Percentiles rank a stretch among this genome's conserved stretches.
Conservation (phyloP, 768 basidiomycete species). For the Pleurotus giganteus region DNA sequence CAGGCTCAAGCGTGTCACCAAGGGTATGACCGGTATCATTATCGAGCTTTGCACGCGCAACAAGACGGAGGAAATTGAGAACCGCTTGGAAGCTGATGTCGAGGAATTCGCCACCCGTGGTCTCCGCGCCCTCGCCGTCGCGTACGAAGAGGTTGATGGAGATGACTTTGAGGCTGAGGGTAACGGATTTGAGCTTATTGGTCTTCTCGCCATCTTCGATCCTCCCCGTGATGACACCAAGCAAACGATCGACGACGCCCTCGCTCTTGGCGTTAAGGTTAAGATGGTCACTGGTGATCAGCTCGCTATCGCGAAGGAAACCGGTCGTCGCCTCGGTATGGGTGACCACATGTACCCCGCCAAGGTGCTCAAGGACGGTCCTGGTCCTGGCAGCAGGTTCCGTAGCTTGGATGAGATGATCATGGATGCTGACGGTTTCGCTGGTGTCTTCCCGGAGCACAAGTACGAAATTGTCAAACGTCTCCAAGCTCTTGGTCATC, state of each 20-base stretch:
- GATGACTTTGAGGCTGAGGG: slow-evolving; percentile 84
- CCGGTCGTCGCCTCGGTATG: slow-evolving; percentile 94
- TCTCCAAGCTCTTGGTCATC: slow-evolving; percentile 91
- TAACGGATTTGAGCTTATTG: slow-evolving; percentile 96
- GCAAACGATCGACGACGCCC: slow-evolving; percentile 97
- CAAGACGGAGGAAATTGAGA: slow-evolving; percentile 93
- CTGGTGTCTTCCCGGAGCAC: slow-evolving; percentile 99
- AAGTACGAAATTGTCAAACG: slow-evolving; percentile 99
- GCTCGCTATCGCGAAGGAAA: slow-evolving; percentile 99
- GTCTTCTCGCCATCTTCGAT: slow-evolving; percentile 96
- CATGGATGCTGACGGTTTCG: slow-evolving; percentile 98
- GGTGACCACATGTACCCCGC: slow-evolving; percentile 99
- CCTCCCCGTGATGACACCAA: slow-evolving; percentile 98
- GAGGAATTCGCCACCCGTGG: slow-evolving; percentile 95
- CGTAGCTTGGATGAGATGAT: slow-evolving; percentile 94
- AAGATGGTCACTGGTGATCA: slow-evolving; percentile 99
- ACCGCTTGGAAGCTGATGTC: slow-evolving; percentile 89
- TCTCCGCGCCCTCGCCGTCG: slow-evolving; percentile 96
- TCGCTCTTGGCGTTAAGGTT: slow-evolving; percentile 93
- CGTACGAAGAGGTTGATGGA: slow-evolving; percentile 88
- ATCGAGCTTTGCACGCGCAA: slow-evolving; percentile 96
- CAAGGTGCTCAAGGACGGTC: slow-evolving; percentile 98
- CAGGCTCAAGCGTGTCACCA: slow-evolving; percentile 97
- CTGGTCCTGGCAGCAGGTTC: slow-evolving; percentile 83
- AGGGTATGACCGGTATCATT: slow-evolving; percentile 99